These are phyloP conservation scores for Helicostylum pulchrum DNA, from an alignment of 192 early-diverging fungal genomes.

Conservation along the genomic window DNA sequence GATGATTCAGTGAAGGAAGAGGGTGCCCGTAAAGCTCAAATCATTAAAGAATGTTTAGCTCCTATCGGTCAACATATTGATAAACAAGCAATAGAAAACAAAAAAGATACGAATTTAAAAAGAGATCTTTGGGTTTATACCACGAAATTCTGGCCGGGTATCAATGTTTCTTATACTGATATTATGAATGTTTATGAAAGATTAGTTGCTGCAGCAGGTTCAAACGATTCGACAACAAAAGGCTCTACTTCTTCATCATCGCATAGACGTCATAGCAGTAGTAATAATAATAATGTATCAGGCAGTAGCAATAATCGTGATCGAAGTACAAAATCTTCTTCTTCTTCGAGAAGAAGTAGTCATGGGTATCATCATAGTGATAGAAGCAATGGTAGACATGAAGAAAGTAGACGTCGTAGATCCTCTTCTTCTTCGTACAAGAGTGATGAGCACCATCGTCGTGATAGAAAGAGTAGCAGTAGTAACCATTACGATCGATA, in stretches of 20 bases:
- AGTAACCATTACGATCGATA: background rate
- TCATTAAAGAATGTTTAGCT: slow-evolving; percentile 52
- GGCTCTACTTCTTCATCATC: background rate
- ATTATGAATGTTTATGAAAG: slow-evolving; percentile 56
- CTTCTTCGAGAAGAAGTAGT: background rate
- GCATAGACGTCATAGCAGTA: background rate
- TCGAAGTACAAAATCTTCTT: no score
- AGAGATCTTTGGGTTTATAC: slow-evolving; percentile 70
- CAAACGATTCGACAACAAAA: background rate
- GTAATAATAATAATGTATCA: background rate
- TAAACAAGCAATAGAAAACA: slow-evolving; percentile 28
- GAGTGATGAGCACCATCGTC: slow-evolving; percentile 26
- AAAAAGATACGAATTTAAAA: slow-evolving; percentile 29
- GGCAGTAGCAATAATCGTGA: no score
- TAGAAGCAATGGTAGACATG: slow-evolving; percentile 1
- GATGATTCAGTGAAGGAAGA: slow-evolving; percentile 38
- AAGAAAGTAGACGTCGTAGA: background rate
- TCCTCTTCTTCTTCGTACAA: no score
- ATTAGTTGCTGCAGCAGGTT: slow-evolving; percentile 17
- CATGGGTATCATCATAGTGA: slow-evolving; percentile 32
- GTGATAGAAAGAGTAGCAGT: slow-evolving; percentile 25
- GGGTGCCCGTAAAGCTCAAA: slow-evolving; percentile 37
- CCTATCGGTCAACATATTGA: slow-evolving; percentile 59
- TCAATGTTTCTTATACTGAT: slow-evolving; percentile 49
- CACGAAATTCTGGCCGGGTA: slow-evolving; percentile 63